Evolutionary conservation across 805 yeast species (phyloP), one percentile per base, ranked within the genome.

Genomic region (Diddensiella caesifluorescens): DNA sequence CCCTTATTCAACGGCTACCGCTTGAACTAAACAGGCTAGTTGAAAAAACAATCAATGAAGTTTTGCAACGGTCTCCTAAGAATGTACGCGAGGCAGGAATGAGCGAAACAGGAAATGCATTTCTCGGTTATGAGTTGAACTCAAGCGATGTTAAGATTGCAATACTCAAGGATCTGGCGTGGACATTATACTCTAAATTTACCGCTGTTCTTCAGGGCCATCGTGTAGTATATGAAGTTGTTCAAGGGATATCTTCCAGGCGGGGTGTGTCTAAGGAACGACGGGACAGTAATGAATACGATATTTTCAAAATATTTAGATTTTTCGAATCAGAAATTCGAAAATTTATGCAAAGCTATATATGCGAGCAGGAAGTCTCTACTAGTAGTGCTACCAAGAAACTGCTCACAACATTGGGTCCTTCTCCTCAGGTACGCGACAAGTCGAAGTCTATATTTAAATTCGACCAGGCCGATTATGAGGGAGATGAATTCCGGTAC

Each of bases 191-290:
- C 53, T 66, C 76, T 22, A 79, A 77, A 56, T 60, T 77, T 39
- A 62, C 80, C 30, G 70, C 78, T 19, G 77, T 83, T 3, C 61
- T 86, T 15, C 92, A 85, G 62, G 73, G 75, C 19, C 88, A 85
- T 55, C 69, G 81, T 22, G 79, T 81, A 1, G 70, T 87, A 4
- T 66, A 67, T 46, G 88, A 80, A 47, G 72, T 83, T 4, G 62
- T 64, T 13, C 49, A 55, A 6, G 51, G 43, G 2, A 37, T 53
- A 19, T 43, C 49, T 7, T 27, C 22, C 19, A 27, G 52, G 13
- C 44, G 38, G 13, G 30, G 41, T 5, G 49, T 42, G 5, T 38
- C 44, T 23, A 26, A 45, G 41, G 42, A 42, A 22, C 40, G 35
- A 22, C 46, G 60, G 27, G 53, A 48, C 4, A 43, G 39, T 12